Percentiles rank a stretch among this genome's conserved stretches.
phyloP scores from a whole-genome alignment of 805 yeast species.

The Hanseniaspora guilliermondii region DNA sequence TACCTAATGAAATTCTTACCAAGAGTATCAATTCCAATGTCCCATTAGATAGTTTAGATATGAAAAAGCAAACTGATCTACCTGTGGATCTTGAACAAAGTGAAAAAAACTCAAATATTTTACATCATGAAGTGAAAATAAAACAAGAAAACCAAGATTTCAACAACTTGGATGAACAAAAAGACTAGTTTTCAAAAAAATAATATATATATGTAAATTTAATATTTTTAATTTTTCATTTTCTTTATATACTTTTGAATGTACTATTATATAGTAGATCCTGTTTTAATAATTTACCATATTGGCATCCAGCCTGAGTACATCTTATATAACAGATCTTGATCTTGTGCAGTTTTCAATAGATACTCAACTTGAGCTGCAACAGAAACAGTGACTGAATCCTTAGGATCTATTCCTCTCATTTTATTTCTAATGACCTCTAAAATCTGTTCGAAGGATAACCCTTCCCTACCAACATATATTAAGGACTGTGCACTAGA shows the following conservation, averaged over 20 bases:
- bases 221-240: background rate
- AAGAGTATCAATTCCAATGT: conserved; percentile 2
- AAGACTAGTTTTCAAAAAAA: no score
- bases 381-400: conserved; percentile 77
- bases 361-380: conserved; percentile 86
- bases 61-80: background rate
- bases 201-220: no score
- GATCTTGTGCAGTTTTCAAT: conserved; percentile 67
- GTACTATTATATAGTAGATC: background rate
- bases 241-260: background rate
- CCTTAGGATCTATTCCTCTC: conserved; percentile 68
- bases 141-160: background rate
- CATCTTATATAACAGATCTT: conserved; percentile 66
- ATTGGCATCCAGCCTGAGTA: conserved; percentile 88
- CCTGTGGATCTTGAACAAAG: conserved; percentile 3
- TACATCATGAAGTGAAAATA: background rate
- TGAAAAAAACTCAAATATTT: conserved; percentile 8
- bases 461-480: conserved; percentile 27
- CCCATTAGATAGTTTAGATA: background rate
- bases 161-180: no score
- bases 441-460: conserved; percentile 54
- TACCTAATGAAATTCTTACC: conserved; percentile 9
- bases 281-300: conserved; percentile 30
- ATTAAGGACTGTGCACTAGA: conserved; percentile 24
- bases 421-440: conserved; percentile 64